These are phyloP conservation scores for Verticillium albo-atrum DNA, from an alignment of 2,329 filamentous ascomycete species.

Conservation along the genomic window DNA sequence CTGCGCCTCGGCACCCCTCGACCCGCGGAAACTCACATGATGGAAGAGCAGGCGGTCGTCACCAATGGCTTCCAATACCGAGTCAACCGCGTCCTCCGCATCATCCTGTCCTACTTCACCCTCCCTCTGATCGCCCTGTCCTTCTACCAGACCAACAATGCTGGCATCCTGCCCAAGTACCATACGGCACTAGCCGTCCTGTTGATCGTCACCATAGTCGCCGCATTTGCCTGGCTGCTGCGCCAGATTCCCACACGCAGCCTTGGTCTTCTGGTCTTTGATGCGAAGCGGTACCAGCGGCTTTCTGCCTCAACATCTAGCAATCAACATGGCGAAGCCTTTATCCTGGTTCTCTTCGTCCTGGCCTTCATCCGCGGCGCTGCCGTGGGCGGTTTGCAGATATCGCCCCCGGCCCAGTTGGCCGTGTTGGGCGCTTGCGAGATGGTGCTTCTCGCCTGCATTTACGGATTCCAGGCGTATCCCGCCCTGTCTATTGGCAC, in stretches of 20 bases:
- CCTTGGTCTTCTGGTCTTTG: slow-evolving; percentile 24
- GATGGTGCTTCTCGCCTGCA: slow-evolving; percentile 50
- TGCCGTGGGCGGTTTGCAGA: slow-evolving; percentile 63
- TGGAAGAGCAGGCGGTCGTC: slow-evolving; percentile 12
- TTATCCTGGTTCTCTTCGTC: slow-evolving; percentile 59
- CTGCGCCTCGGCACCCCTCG: slow-evolving; percentile 19
- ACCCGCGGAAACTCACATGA: background rate
- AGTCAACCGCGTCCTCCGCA: slow-evolving; percentile 51
- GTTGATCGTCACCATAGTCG: slow-evolving; percentile 16
- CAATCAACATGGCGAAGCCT: slow-evolving; percentile 36
- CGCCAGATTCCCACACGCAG: slow-evolving; percentile 16
- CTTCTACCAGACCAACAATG: slow-evolving; percentile 59
- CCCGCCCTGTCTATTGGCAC: slow-evolving; percentile 6
- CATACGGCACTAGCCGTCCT: slow-evolving; percentile 26
- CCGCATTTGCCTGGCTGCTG: slow-evolving; percentile 23
- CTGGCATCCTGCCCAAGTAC: slow-evolving; percentile 13
- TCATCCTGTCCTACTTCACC: slow-evolving; percentile 73
- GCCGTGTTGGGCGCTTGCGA: slow-evolving; percentile 66
- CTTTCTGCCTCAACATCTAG: slow-evolving; percentile 33
- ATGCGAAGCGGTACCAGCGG: slow-evolving; percentile 64
- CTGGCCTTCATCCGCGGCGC: slow-evolving; percentile 62
- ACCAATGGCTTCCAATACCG: slow-evolving; percentile 7
- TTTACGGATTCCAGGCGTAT: slow-evolving; percentile 11
- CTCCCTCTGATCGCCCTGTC: slow-evolving; percentile 68
- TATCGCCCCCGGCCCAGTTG: slow-evolving; percentile 53